Evolutionary conservation across 768 basidiomycete species (phyloP).

Genomic region (Lactifluus echinatus): DNA sequence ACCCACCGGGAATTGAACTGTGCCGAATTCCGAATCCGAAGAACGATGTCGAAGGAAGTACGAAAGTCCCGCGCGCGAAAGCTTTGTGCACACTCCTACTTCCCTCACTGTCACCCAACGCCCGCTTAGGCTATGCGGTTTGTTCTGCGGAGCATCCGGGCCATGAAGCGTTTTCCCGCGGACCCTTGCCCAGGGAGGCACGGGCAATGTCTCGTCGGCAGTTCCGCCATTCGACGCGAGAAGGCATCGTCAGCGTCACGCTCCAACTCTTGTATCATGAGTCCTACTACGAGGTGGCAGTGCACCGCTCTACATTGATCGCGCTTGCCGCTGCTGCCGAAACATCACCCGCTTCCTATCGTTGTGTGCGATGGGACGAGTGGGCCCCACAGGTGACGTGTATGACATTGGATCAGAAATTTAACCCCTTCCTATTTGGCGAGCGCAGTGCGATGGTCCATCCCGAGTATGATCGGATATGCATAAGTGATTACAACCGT

Average conservation of each 20-base stretch:
- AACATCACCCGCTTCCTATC: background rate
- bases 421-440: no score
- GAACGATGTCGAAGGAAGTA: background rate
- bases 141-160: background rate
- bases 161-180: no score
- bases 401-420: no score
- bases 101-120: background rate
- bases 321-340: background rate
- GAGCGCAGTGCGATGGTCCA: background rate
- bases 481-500: constrained; percentile 1
- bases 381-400: constrained; percentile 3
- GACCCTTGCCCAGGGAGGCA: no score
- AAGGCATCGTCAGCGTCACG: no score
- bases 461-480: background rate
- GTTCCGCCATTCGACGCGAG: no score
- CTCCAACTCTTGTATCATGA: no score
- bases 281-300: background rate
- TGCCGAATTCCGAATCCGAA: background rate
- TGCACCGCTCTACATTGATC: background rate
- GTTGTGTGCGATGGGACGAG: background rate
- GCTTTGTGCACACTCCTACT: background rate
- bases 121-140: background rate
- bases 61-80: background rate
- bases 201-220: no score
- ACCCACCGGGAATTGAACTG: background rate